phyloP scores from a whole-genome alignment of 306 rosid genomes.

The Pyrus bretschneideri region DNA sequence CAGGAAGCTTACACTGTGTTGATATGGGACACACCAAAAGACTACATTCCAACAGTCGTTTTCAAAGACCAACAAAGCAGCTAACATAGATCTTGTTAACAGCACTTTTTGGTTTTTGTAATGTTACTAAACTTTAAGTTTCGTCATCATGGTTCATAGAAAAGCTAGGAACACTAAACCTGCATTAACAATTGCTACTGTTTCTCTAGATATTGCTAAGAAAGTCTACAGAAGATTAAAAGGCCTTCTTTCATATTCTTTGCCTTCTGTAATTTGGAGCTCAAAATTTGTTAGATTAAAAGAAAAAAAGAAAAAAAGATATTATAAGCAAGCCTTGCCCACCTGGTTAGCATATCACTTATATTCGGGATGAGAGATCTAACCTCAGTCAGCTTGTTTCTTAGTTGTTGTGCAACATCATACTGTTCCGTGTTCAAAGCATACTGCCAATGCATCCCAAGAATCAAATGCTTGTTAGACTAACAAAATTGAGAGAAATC shows the following conservation, averaged over 20 bases:
- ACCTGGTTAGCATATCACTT: constrained; percentile 5
- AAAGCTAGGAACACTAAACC: not conserved
- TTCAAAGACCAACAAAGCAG: not conserved
- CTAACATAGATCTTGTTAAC: not conserved
- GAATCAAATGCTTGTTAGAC: constrained; percentile 11
- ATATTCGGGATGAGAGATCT: constrained; percentile 19
- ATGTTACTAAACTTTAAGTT: not conserved
- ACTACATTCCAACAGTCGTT: not conserved
- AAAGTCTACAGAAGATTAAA: not conserved
- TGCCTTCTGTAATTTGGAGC: not conserved
- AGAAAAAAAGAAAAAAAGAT: not conserved
- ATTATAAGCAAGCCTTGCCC: not conserved
- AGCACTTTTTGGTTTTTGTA: not conserved
- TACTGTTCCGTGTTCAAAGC: constrained; percentile 86
- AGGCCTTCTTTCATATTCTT: not conserved
- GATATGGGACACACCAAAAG: not conserved
- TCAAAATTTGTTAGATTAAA: no score
- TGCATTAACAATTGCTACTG: not conserved
- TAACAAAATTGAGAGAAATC: constrained; percentile 1
- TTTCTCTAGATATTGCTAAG: not conserved
- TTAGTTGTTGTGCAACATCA: constrained; percentile 77
- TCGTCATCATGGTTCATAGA: not conserved
- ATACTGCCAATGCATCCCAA: constrained; percentile 41
- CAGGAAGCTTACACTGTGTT: constrained; percentile 4
- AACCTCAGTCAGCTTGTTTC: constrained; percentile 84